Percentiles rank a stretch among this genome's conserved stretches.
These are phyloP conservation scores for Aplosporella prunicola DNA, from an alignment of 2,329 filamentous ascomycete species.

Conservation along the genomic window DNA sequence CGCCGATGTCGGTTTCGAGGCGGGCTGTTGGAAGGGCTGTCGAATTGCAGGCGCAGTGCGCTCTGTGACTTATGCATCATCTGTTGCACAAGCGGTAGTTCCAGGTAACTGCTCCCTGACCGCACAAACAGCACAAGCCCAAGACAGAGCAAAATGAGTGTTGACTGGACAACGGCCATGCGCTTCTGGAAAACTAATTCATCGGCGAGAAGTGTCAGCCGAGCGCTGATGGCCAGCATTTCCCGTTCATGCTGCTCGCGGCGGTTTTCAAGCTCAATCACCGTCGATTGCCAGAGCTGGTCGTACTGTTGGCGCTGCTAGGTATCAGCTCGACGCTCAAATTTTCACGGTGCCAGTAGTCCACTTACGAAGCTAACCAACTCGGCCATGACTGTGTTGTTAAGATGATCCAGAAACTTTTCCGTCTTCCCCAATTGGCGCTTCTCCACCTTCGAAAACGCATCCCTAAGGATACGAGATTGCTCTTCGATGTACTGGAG, in stretches of 20 bases:
- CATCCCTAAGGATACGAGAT: slow-evolving; percentile 79
- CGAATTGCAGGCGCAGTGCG: slow-evolving; percentile 22
- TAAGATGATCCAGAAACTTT: slow-evolving; percentile 73
- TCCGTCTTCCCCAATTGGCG: slow-evolving; percentile 77
- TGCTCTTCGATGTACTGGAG: slow-evolving; percentile 96
- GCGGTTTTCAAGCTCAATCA: slow-evolving; percentile 82
- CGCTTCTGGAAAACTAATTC: slow-evolving; percentile 78
- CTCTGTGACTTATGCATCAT: slow-evolving; percentile 28
- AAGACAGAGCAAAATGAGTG: slow-evolving; percentile 77
- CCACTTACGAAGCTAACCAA: slow-evolving; percentile 44
- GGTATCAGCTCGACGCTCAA: slow-evolving; percentile 5
- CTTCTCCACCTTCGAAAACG: slow-evolving; percentile 77
- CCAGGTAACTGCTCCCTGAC: slow-evolving; percentile 27
- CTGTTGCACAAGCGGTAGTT: slow-evolving; percentile 38
- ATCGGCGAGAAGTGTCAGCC: slow-evolving; percentile 84
- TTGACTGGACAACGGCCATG: slow-evolving; percentile 85
- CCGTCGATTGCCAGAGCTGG: slow-evolving; percentile 91
- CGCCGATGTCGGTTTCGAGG: slow-evolving; percentile 23
- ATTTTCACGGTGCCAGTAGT: background rate
- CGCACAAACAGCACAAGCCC: slow-evolving; percentile 70
- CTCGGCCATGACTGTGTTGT: slow-evolving; percentile 75
- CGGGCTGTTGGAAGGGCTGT: slow-evolving; percentile 28
- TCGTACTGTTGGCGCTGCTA: slow-evolving; percentile 69
- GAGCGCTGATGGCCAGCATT: slow-evolving; percentile 67
- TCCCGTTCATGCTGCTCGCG: slow-evolving; percentile 76